Base-by-base conservation (phyloP, 441 rosid genomes). In the Syzygium syzygioides region DNA sequence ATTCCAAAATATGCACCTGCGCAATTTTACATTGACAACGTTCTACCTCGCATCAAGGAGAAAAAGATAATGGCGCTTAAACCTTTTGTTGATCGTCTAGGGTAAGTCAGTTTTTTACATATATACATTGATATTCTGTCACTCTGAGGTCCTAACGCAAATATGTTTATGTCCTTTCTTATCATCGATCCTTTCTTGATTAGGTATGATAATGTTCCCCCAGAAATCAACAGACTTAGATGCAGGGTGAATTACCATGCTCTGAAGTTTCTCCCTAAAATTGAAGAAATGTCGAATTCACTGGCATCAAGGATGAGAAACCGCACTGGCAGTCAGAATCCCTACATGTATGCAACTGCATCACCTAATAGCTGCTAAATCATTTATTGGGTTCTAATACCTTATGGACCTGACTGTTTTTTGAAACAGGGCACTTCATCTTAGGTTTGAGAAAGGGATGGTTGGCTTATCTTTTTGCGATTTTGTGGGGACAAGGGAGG, bases 221-320 rank as follows among this genome's bases (percentile, higher is more conserved):
- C 90, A 93, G 99, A 96, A 93, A 96, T 98, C 95, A 98, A 98
- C 93, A 93, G 98, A 93, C 96, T 98, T 86, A 94, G 99, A 92
- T 98, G 99, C 93, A 95, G 99, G 91, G 99, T 98, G 84, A 98
- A 98, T 90, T 98, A 98, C 91, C 99, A 98, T 93, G 99, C 99
- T 66, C 96, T 97, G 66, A 96, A 97, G 89, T 98, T 98, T 95
- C 99, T 96, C 57, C 99, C 98, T 17, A 92, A 95, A 90, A 97
- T 98, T 87, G 99, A 96, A 88, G 92, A 95, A 90, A 98, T 98
- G 99, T 94, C 99, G 76, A 96, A 96, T 93, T 93, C 93, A 48
- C 94, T 98, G 66, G 97, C 96, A 90, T 93, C 98, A 80, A 94
- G 99, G 93, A 97, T 97, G 99, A 92, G 97, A 90, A 98, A 98